Conservation (phyloP, 352 stramenopile genomes). For the Stephanocyclus meneghinianus region DNA sequence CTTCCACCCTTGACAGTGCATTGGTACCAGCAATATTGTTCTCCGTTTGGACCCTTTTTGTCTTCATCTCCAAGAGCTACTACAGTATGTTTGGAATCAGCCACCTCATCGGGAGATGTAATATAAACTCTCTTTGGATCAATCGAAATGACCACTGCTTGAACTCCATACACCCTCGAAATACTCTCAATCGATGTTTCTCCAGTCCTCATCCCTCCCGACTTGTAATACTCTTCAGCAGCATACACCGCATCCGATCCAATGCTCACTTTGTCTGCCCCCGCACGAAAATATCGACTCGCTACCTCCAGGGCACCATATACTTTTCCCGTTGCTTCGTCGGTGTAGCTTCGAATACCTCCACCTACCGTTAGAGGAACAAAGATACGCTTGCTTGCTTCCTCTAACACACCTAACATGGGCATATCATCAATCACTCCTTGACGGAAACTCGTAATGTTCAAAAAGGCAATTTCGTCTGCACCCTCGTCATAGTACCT, state of each 20-base stretch:
- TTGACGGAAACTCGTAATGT: constrained; percentile 98
- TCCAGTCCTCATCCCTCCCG: constrained; percentile 80
- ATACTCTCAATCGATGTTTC: constrained; percentile 95
- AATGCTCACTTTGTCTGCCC: constrained; percentile 95
- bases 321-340: constrained; percentile 84
- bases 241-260: constrained; percentile 95
- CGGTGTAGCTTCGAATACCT: constrained; percentile 95
- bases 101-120: constrained; percentile 49
- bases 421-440: constrained; percentile 94
- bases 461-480: constrained; percentile 97
- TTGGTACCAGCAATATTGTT: constrained; percentile 96
- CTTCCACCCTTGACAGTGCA: constrained; percentile 94
- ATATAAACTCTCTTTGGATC: constrained; percentile 88
- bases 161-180: constrained; percentile 92
- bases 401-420: constrained; percentile 94
- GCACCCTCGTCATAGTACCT: constrained; percentile 95
- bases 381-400: constrained; percentile 93
- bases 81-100: constrained; percentile 63
- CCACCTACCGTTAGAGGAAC: constrained; percentile 96
- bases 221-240: constrained; percentile 88
- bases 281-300: constrained; percentile 94
- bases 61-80: constrained; percentile 64
- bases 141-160: constrained; percentile 97
- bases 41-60: constrained; percentile 87
- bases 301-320: constrained; percentile 94